Evolutionary conservation across 495 filamentous ascomycete genomes (phyloP).

Genomic region (Lophiostoma macrostomum): DNA sequence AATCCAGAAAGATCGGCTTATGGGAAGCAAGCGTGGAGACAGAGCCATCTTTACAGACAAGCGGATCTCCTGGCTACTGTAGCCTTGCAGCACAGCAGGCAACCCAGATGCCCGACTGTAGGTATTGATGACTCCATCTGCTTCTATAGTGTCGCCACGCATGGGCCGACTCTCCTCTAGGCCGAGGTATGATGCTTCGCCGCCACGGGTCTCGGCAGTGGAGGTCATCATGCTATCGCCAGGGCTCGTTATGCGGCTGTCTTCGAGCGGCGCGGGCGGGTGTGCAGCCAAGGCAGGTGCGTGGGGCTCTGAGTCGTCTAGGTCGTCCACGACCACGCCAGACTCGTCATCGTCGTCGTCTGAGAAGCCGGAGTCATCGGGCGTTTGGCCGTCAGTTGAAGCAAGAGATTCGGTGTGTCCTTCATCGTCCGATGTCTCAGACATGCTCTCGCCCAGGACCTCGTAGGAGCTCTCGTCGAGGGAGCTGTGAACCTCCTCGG

Average conservation of each 20-base stretch:
- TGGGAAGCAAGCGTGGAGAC: slow-evolving; percentile 10
- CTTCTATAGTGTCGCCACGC: slow-evolving; percentile 2
- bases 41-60: slow-evolving; percentile 21
- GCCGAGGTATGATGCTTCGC: slow-evolving; percentile 4
- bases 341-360: slow-evolving; percentile 25
- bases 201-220: slow-evolving; percentile 14
- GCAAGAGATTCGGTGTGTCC: slow-evolving; percentile 34
- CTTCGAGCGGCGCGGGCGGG: not conserved
- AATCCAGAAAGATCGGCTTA: slow-evolving; percentile 18
- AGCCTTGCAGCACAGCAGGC: slow-evolving; percentile 8
- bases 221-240: slow-evolving; percentile 19
- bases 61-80: slow-evolving; percentile 15
- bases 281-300: not conserved
- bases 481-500: slow-evolving; percentile 21
- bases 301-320: slow-evolving; percentile 5
- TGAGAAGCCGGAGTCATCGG: slow-evolving; percentile 32
- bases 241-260: slow-evolving; percentile 1
- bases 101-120: slow-evolving; percentile 10
- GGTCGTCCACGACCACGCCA: slow-evolving; percentile 23
- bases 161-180: slow-evolving; percentile 9
- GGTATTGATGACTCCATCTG: slow-evolving; percentile 3
- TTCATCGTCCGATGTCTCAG: slow-evolving; percentile 31
- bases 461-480: slow-evolving; percentile 36
- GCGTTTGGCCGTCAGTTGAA: slow-evolving; percentile 33
- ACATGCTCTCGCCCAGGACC: slow-evolving; percentile 23